Conservation (phyloP, 1,284 basidiomycete species). For the Sanghuangporus sanghuang region DNA sequence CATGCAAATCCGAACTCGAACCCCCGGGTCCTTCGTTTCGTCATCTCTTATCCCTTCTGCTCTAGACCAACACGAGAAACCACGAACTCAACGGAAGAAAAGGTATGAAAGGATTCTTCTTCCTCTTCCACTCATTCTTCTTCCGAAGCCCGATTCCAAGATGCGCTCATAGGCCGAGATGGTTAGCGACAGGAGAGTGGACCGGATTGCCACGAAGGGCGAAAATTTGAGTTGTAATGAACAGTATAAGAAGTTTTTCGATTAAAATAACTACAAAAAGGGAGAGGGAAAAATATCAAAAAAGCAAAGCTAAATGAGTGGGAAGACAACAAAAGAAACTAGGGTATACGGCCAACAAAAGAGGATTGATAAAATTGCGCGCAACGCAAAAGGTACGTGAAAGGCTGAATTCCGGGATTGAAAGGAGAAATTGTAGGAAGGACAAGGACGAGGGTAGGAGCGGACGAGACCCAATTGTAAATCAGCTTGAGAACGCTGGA, state of each 20-base stretch:
- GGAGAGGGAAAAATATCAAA: background rate
- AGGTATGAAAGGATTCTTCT: too few relatives aligned
- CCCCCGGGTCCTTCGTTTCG: too few relatives aligned
- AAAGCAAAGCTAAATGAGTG: background rate
- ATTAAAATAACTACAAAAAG: background rate
- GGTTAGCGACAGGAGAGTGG: too few relatives aligned
- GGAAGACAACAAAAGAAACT: background rate
- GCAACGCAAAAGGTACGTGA: background rate
- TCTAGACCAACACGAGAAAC: too few relatives aligned
- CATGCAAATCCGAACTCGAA: too few relatives aligned
- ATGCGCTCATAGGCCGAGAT: too few relatives aligned
- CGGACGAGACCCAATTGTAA: background rate
- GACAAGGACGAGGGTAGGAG: background rate
- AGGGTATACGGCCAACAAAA: conserved; percentile 5
- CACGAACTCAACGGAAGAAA: too few relatives aligned
- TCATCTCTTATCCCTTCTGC: too few relatives aligned
- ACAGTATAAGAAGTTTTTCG: background rate
- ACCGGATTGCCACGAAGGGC: too few relatives aligned
- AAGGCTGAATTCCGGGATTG: background rate
- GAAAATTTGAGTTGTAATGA: background rate
- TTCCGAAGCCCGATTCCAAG: too few relatives aligned
- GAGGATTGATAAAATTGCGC: background rate
- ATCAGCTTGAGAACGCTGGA: background rate
- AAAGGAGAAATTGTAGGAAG: background rate
- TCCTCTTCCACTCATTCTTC: too few relatives aligned